Percentiles rank a stretch among this genome's conserved stretches.
phyloP scores from a whole-genome alignment of 805 yeast species.

The Cyberlindnera amylophila region DNA sequence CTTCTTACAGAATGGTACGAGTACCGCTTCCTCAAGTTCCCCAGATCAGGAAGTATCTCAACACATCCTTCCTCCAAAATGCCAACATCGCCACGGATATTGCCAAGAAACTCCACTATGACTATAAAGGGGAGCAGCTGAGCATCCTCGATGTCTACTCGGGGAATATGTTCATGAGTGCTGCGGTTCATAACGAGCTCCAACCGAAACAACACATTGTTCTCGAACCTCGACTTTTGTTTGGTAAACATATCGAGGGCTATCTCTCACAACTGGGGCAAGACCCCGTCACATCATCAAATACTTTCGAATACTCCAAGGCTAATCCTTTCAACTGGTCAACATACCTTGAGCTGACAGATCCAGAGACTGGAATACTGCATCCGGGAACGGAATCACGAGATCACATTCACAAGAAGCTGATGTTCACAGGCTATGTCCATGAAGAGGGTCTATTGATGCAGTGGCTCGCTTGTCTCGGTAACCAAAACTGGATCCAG shows the following conservation, averaged over 20 bases:
- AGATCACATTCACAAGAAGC: slow-evolving; percentile 45
- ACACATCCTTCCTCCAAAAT: slow-evolving; percentile 11
- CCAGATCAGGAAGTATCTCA: slow-evolving; percentile 12
- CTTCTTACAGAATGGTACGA: slow-evolving; percentile 3
- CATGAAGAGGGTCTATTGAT: slow-evolving; percentile 64
- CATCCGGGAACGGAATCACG: slow-evolving; percentile 34
- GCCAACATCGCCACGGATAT: slow-evolving; percentile 27
- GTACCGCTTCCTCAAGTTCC: slow-evolving; percentile 3
- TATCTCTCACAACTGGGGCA: slow-evolving; percentile 3
- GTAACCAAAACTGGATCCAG: slow-evolving; percentile 70
- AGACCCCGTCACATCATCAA: not conserved
- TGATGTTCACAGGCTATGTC: slow-evolving; percentile 58
- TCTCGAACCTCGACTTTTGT: slow-evolving; percentile 47
- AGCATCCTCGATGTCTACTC: slow-evolving; percentile 59
- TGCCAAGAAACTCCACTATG: slow-evolving; percentile 43
- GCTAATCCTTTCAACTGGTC: slow-evolving; percentile 68
- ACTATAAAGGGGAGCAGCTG: slow-evolving; percentile 33
- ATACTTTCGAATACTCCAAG: slow-evolving; percentile 28
- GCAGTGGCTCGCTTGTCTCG: slow-evolving; percentile 71
- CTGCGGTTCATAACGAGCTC: slow-evolving; percentile 55
- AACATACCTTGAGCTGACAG: slow-evolving; percentile 48
- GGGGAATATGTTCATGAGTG: slow-evolving; percentile 57
- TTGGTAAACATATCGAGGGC: slow-evolving; percentile 17
- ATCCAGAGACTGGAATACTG: slow-evolving; percentile 40
- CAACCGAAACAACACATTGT: slow-evolving; percentile 63